Base-by-base conservation (phyloP, 352 stramenopile species). In the Pythium insidiosum region DNA sequence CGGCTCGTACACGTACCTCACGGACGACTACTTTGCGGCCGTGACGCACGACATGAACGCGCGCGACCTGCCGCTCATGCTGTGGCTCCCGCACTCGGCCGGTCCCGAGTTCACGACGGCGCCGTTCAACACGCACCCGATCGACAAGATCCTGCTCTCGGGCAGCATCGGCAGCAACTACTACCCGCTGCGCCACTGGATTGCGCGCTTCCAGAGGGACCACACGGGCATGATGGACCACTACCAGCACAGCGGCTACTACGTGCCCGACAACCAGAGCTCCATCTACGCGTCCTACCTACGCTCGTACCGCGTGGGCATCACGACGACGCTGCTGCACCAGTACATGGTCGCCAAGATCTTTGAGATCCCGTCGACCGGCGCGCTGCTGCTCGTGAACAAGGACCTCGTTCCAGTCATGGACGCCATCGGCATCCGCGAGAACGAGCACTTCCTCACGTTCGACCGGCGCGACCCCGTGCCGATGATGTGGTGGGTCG, bases 341-440 rank as follows among this genome's bases (percentile, higher is more conserved):
- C 68, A 87, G 53, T 91, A 83, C 28, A 54, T 91, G 12, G 73
- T 88, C 25, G 68, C 78, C 22, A 86, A 87, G 61, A 53, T 88
- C 22, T 88, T 91, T 34, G 73, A 88, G 64, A 91, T 91, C 55
- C 71, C 78, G 13, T 68, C 75, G 5, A 87, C 71, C 0, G 78
- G 78, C 2, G 54, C 75, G 29, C 55, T 91, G 16, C 38, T 91
- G 19, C 60, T 75, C 12, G 56, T 91, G 21, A 88, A 88, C 47
- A 59, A 60, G 28, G 75, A 91, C 34, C 58, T 81, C 23, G 56
- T 45, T 9, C 68, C 64, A 20, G 31, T 91, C 31, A 55, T 91
- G 7, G 48, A 65, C 13, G 58, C 60, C 4, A 38, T 91, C 25
- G 68, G 63, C 10, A 60, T 88, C 54, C 63, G 64, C 13, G 69